These are phyloP conservation scores for Dothideomycetes sp. DNA, from an alignment of 2,329 filamentous ascomycete genomes.

Conservation along the genomic window DNA sequence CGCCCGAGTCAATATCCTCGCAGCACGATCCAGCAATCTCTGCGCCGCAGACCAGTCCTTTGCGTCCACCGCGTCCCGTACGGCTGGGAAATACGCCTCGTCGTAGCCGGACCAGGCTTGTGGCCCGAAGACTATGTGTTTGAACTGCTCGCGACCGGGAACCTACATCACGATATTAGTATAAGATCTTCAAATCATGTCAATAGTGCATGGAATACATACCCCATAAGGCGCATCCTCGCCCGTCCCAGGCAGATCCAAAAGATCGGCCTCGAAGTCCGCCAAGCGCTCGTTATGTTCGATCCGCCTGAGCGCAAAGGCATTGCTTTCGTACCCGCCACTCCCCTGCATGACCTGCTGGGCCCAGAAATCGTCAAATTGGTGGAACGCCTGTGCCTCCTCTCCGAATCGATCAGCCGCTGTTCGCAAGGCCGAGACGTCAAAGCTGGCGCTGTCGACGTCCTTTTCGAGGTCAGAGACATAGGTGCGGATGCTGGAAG, in stretches of 20 bases:
- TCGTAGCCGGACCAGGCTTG: conserved; percentile 63
- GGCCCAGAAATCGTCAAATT: conserved; percentile 72
- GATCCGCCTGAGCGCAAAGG: conserved; percentile 55
- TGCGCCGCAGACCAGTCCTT: conserved; percentile 61
- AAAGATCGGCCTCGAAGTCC: conserved; percentile 68
- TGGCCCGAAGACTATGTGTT: conserved; percentile 83
- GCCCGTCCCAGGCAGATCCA: conserved; percentile 57
- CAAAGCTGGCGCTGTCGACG: conserved; percentile 32
- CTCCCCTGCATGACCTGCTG: conserved; percentile 51
- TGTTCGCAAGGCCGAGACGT: conserved; percentile 49
- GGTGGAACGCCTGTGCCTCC: conserved; percentile 54
- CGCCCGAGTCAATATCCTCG: conserved; percentile 54
- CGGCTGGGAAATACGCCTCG: conserved; percentile 65
- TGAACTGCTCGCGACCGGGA: conserved; percentile 82
- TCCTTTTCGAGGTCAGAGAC: conserved; percentile 57
- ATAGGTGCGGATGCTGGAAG: conserved; percentile 52
- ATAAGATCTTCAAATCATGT: background rate
- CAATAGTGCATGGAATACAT: no score
- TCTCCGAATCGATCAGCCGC: conserved; percentile 51
- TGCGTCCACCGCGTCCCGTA: conserved; percentile 66
- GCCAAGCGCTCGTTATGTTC: conserved; percentile 71
- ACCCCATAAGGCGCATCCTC: conserved; percentile 45
- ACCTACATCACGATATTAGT: conserved; percentile 40
- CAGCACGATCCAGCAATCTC: conserved; percentile 59
- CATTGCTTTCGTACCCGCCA: conserved; percentile 65